These are phyloP conservation scores for Sechiopsis laciniata DNA, from an alignment of 306 rosid species.

Conservation along the genomic window DNA sequence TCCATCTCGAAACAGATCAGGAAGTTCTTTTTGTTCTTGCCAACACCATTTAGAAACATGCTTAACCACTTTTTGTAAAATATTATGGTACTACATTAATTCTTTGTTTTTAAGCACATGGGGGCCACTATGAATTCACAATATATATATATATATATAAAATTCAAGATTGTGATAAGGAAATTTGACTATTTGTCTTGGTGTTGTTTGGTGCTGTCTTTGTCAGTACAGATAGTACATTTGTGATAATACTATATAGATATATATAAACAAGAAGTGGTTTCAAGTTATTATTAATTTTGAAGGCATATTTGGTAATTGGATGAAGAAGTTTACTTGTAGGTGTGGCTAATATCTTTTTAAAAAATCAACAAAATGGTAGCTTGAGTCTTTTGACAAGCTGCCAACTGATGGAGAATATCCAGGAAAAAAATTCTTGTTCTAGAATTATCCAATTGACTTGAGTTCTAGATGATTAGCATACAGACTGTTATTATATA, in stretches of 20 bases:
- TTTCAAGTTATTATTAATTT: background rate
- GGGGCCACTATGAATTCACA: background rate
- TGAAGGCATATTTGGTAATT: background rate
- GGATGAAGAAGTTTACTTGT: slow-evolving; percentile 1
- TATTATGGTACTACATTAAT: background rate
- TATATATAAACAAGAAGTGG: too few species aligned
- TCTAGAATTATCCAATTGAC: background rate
- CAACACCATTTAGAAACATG: background rate
- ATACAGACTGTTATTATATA: background rate
- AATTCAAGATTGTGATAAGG: slow-evolving; percentile 6
- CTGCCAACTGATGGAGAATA: slow-evolving; percentile 1
- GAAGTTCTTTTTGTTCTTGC: background rate
- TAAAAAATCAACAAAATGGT: background rate
- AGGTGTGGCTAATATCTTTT: background rate
- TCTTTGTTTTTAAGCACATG: background rate
- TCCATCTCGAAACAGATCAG: background rate
- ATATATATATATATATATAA: slow-evolving; percentile 7
- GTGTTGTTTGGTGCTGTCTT: slow-evolving; percentile 6
- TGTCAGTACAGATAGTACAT: slow-evolving; percentile 13
- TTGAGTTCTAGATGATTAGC: background rate
- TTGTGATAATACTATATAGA: too few species aligned
- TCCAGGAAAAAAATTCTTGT: background rate
- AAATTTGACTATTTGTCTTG: background rate
- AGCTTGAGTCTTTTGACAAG: background rate
- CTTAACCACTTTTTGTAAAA: background rate